phyloP scores from a whole-genome alignment of 345 rosid genomes.

The Eucalyptus polyanthemos region DNA sequence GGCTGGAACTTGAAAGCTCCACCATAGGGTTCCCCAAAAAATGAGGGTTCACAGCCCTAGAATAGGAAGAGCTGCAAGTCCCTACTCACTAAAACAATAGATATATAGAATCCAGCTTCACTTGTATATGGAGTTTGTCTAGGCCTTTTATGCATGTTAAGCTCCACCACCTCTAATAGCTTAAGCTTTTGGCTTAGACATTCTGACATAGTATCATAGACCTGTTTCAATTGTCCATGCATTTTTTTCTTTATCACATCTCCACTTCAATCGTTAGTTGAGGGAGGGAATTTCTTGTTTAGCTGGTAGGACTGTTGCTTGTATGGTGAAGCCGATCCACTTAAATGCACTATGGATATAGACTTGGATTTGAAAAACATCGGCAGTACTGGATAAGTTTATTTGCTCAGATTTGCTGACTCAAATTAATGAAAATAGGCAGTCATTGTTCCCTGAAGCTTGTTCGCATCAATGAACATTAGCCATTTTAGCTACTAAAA shows the following conservation, averaged over 20 bases:
- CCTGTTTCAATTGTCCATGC: not conserved
- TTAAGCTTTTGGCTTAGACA: not conserved
- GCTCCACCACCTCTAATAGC: not conserved
- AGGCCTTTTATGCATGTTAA: not conserved
- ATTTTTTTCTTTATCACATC: not conserved
- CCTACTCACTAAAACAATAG: not conserved
- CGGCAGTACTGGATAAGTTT: not conserved
- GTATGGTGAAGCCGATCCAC: not conserved
- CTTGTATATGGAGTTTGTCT: not conserved
- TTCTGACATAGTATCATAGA: not conserved
- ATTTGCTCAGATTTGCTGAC: not conserved
- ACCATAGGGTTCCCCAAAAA: not conserved
- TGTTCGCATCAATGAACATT: not conserved
- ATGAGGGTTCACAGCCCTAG: not conserved
- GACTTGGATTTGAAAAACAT: not conserved
- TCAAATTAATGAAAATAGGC: not conserved
- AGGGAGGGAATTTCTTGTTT: not conserved
- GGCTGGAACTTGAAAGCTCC: not conserved
- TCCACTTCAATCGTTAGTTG: not conserved
- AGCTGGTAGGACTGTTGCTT: not conserved
- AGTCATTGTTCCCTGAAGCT: not conserved
- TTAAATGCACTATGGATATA: not conserved
- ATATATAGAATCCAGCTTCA: not conserved
- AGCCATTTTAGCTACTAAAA: not conserved
- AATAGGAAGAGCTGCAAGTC: not conserved